Percentiles rank a stretch among this genome's conserved stretches.
Conservation (phyloP, 129 eudicot species). For the Flaveria brownii region DNA sequence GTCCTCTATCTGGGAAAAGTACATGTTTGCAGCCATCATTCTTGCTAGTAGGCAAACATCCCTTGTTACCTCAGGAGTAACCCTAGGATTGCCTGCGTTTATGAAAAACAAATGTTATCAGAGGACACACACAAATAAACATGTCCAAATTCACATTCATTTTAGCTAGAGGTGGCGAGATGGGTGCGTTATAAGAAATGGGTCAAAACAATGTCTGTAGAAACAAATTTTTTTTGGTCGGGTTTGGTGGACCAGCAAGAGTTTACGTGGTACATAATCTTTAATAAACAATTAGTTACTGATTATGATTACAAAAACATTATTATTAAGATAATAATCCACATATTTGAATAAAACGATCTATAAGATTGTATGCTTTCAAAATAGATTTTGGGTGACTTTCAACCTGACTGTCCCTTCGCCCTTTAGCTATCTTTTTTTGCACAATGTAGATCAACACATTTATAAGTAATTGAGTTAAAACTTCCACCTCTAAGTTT, state of each 20-base stretch:
- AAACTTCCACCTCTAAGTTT: background rate
- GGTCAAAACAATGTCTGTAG: background rate
- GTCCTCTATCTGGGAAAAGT: constrained; percentile 93
- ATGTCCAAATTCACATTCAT: background rate
- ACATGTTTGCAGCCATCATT: constrained; percentile 99
- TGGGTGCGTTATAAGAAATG: background rate
- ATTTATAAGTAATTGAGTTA: background rate
- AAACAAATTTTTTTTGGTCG: background rate
- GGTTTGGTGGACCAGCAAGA: background rate
- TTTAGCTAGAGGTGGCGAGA: background rate
- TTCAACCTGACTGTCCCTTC: background rate
- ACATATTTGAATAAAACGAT: background rate
- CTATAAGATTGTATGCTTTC: background rate
- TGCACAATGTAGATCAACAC: background rate
- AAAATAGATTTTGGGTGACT: background rate
- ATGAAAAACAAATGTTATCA: constrained; percentile 7
- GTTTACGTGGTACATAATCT: background rate
- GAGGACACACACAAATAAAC: background rate
- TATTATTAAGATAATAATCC: background rate
- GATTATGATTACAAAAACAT: background rate
- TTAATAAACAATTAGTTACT: background rate
- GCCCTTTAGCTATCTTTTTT: background rate
- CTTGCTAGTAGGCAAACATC: constrained; percentile 96
- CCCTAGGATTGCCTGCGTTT: constrained; percentile 85
- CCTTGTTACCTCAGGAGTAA: constrained; percentile 94